Evolutionary conservation across 2,329 filamentous ascomycete species (phyloP).

Genomic region (Colletotrichum eremochloae): DNA sequence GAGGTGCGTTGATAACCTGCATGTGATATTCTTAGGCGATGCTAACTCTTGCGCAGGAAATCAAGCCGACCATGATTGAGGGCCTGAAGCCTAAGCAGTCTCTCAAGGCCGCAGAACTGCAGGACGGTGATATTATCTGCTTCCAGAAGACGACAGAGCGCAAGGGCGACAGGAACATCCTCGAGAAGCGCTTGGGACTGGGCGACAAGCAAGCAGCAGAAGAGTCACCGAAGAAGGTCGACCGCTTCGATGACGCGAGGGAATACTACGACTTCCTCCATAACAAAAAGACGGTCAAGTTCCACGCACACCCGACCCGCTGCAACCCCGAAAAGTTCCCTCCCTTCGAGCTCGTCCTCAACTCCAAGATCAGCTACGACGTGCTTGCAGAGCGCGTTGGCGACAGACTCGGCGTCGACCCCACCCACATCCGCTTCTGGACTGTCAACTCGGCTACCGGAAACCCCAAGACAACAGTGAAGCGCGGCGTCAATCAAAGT

Average conservation of each 20-base stretch:
- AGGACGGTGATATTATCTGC: constrained; percentile 96
- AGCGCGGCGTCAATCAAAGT: constrained; percentile 78
- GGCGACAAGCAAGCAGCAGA: constrained; percentile 55
- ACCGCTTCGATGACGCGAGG: constrained; percentile 77
- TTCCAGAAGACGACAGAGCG: constrained; percentile 79
- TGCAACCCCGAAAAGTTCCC: constrained; percentile 71
- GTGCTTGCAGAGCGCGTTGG: constrained; percentile 87
- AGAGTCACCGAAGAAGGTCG: constrained; percentile 57
- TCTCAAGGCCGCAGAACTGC: constrained; percentile 90
- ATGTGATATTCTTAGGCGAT: not conserved
- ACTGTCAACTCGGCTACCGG: constrained; percentile 83
- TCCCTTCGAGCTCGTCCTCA: constrained; percentile 82
- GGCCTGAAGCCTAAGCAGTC: constrained; percentile 91
- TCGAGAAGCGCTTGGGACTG: constrained; percentile 55
- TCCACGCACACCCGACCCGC: constrained; percentile 75
- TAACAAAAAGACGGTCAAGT: constrained; percentile 84
- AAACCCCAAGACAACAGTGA: constrained; percentile 83
- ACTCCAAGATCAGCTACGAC: constrained; percentile 91
- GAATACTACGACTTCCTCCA: constrained; percentile 95
- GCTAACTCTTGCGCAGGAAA: constrained; percentile 71
- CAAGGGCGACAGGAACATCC: constrained; percentile 56
- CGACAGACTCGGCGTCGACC: constrained; percentile 79
- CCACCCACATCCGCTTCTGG: constrained; percentile 92
- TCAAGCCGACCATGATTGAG: constrained; percentile 98
- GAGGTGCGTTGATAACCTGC: constrained; percentile 66